These are phyloP conservation scores for Paraphaeosphaeria sporulosa DNA, from an alignment of 2,329 filamentous ascomycete genomes.

Conservation along the genomic window DNA sequence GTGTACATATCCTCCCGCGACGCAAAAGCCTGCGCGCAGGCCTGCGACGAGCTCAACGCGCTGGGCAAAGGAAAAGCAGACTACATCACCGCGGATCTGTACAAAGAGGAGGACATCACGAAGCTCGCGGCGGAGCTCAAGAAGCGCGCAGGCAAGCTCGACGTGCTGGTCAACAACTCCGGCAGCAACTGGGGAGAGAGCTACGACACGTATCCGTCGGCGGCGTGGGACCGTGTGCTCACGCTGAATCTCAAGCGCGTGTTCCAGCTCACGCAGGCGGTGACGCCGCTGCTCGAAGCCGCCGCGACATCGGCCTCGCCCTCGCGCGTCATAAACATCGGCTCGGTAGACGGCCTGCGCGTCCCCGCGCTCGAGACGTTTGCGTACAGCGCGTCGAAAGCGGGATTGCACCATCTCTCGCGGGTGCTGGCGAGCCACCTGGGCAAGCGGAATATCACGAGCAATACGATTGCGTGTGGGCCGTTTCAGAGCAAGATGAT, in stretches of 20 bases:
- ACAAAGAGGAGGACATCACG: slow-evolving; percentile 66
- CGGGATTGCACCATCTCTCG: slow-evolving; percentile 69
- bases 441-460: slow-evolving; percentile 67
- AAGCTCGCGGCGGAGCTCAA: slow-evolving; percentile 65
- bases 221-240: slow-evolving; percentile 64
- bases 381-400: slow-evolving; percentile 68
- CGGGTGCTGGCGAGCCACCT: slow-evolving; percentile 70
- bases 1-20: slow-evolving; percentile 76
- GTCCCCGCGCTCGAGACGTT: slow-evolving; percentile 67
- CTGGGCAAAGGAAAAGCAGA: slow-evolving; percentile 66
- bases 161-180: slow-evolving; percentile 72
- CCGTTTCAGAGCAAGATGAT: slow-evolving; percentile 78
- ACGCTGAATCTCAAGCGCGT: slow-evolving; percentile 69
- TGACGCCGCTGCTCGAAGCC: slow-evolving; percentile 68
- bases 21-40: slow-evolving; percentile 66
- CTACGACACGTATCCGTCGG: slow-evolving; percentile 64
- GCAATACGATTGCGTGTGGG: slow-evolving; percentile 75
- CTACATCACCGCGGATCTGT: slow-evolving; percentile 68
- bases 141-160: slow-evolving; percentile 60
- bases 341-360: slow-evolving; percentile 68
- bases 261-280: slow-evolving; percentile 70
- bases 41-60: slow-evolving; percentile 64
- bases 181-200: slow-evolving; percentile 70
- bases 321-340: slow-evolving; percentile 70
- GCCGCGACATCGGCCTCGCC: slow-evolving; percentile 56